Base-by-base conservation (phyloP, 2,329 filamentous ascomycete species). In the Bipolaris victoriae region DNA sequence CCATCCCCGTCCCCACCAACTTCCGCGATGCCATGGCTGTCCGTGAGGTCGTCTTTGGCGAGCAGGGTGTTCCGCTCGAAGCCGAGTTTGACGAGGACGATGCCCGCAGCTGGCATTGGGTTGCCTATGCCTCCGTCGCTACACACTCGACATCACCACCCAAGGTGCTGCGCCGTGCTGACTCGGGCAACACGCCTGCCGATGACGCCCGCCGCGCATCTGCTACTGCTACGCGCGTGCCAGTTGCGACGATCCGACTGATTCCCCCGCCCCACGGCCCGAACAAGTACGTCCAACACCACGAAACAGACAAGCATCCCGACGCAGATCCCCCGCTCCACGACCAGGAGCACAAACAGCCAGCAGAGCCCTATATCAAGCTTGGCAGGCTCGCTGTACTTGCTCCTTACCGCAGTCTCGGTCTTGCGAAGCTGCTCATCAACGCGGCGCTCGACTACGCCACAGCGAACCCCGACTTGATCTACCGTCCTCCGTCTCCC, bases 1-100 rank as follows among this genome's bases (percentile, higher is more conserved):
- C 67, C 9, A 63, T 64, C 29, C 37, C 57, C 39, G 70, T 83
- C 29, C 81, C 81, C 2, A 72, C 77, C 54, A 66, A 73, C 55
- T 83, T 83, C 70, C 71, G 73, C 57, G 83, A 87, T 62, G 84
- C 84, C 62, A 84, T 87, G 80, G 73, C 75, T 13, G 79, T 88
- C 5, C 84, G 86, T 36, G 79, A 83, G 55, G 76, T 77, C 37
- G 86, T 88, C 62, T 88, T 84, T 64, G 76, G 82, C 56, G 85
- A 87, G 70, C 86, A 88, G 62, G 75, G 78, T 20, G 81, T 85
- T 26, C 77, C 80, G 0, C 76, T 86, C 0, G 86, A 89, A 36
- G 85, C 87, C 63, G 93, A 98, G 75, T 83, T 91, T 63, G 94
- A 97, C 79, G 79, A 82, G 1, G 92, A 97, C 72, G 94, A 98